Evolutionary conservation across 768 basidiomycete species (phyloP), one percentile per base, ranked within the genome.

Genomic region (Mycena latifolia): DNA sequence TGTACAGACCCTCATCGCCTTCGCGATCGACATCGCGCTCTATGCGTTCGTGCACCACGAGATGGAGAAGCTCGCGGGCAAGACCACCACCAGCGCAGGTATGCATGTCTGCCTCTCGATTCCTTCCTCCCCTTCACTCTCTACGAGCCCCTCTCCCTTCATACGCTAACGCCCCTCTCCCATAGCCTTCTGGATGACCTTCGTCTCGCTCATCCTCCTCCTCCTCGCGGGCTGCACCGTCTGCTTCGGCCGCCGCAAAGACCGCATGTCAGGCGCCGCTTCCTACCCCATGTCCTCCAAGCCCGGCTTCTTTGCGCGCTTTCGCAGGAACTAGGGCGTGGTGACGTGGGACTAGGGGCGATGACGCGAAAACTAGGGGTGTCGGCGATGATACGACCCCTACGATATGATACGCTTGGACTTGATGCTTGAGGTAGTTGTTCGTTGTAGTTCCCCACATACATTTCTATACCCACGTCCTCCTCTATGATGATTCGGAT

Each of bases 11-110:
- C 78, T 93, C 60, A 86, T 93, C 66, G 88, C 92, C 1, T 92
- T 94, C 72, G 85, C 86, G 45, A 87, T 92, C 75, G 92, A 95
- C 75, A 89, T 94, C 65, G 90, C 91, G 17, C 85, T 95, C 31
- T 90, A 81, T 71, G 88, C 81, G 4, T 87, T 83, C 62, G 83
- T 89, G 55, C 88, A 85, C 73, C 81, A 89, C 55, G 80, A 89
- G 68, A 81, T 92, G 70, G 77, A 77, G 47, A 81, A 86, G 60
- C 80, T 93, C 14, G 70, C 77, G 46, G 77, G 78, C 4, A 79
- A 74, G 47, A 91, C 91, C 15, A 79, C 80, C 61, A 82, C 90
- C 22, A 90, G 83, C 7, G 88, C 88, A 65, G 93, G 92, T 93
- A 70, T 66, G 84, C n/a, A 10, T 78, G 14, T 20, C 12, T 61